phyloP scores from a whole-genome alignment of 352 stramenopile genomes.

The Hyaloperonospora arabidopsidis region DNA sequence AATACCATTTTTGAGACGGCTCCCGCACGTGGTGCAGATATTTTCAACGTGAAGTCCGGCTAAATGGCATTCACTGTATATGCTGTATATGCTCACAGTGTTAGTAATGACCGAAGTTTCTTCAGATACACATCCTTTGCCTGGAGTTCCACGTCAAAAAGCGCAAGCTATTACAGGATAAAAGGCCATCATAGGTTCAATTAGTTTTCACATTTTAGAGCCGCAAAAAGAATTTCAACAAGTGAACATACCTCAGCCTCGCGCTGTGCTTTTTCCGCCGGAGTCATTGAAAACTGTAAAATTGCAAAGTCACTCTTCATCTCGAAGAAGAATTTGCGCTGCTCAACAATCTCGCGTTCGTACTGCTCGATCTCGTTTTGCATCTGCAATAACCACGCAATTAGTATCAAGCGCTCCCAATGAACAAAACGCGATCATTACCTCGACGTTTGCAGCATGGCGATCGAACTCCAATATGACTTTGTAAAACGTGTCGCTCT shows the following conservation, averaged over 20 bases:
- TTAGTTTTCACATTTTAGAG: background rate
- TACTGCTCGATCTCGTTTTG: conserved; percentile 52
- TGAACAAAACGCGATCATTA: conserved; percentile 13
- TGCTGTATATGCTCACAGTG: conserved; percentile 9
- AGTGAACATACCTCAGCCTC: conserved; percentile 44
- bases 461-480: conserved; percentile 56
- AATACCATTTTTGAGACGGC: conserved; percentile 32
- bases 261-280: conserved; percentile 35
- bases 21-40: conserved; percentile 23
- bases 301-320: conserved; percentile 44
- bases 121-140: conserved; percentile 61
- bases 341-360: conserved; percentile 47
- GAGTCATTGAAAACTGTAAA: conserved; percentile 39
- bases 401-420: background rate
- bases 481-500: conserved; percentile 49
- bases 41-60: conserved; percentile 12
- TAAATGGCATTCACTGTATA: too few relatives aligned
- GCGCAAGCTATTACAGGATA: conserved; percentile 32
- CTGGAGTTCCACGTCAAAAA: conserved; percentile 63
- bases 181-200: background rate
- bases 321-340: conserved; percentile 21
- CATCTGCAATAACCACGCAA: conserved; percentile 23
- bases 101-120: conserved; percentile 40
- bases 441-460: conserved; percentile 46
- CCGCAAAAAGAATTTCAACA: background rate